Evolutionary conservation across 129 eudicot genomes (phyloP).

Genomic region (Sambucus nigra): DNA sequence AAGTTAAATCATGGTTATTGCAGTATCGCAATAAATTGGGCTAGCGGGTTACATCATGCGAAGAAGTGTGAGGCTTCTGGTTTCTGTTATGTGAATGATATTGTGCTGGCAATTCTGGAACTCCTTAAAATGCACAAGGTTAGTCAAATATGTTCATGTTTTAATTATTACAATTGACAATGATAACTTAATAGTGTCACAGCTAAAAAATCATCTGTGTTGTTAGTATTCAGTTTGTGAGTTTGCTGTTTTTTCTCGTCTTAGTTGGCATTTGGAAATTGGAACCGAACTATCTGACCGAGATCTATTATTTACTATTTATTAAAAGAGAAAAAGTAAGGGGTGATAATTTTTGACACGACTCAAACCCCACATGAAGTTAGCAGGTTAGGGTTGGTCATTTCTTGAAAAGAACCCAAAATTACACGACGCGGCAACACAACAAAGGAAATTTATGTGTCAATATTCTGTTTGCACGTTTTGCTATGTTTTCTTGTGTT

Average conservation of each 20-base stretch:
- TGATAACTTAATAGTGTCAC: neutral
- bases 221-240: neutral
- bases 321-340: no score
- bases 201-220: neutral
- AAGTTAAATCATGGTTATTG: conserved; percentile 52
- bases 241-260: neutral
- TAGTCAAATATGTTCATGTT: conserved; percentile 9
- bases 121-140: conserved; percentile 69
- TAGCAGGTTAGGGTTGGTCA: no score
- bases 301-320: neutral
- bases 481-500: no score
- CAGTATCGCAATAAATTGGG: conserved; percentile 73
- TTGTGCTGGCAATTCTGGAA: conserved; percentile 63
- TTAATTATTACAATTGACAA: neutral
- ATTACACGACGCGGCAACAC: no score
- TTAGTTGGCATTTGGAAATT: no score
- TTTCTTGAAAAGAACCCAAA: no score
- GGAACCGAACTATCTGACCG: neutral
- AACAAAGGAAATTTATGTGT: no score
- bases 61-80: conserved; percentile 85
- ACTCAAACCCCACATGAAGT: no score
- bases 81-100: conserved; percentile 71
- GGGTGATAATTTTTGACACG: no score
- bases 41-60: conserved; percentile 81
- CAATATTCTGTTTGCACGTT: no score